These are phyloP conservation scores for Auriscalpium vulgare DNA, from an alignment of 768 basidiomycete species.

Conservation along the genomic window DNA sequence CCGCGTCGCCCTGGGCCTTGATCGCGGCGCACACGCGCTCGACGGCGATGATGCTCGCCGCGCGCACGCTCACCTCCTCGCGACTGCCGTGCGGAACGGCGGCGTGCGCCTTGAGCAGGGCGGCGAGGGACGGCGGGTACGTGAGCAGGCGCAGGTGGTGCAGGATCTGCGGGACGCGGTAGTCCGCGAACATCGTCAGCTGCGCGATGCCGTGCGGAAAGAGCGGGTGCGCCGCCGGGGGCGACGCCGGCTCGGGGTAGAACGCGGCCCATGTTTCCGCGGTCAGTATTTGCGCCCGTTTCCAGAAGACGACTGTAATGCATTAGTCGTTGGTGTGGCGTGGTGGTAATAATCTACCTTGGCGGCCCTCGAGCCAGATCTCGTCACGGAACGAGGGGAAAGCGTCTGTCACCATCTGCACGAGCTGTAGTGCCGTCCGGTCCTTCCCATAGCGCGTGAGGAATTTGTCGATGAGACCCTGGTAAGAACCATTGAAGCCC, in stretches of 20 bases:
- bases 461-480: constrained; percentile 12
- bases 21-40: constrained; percentile 57
- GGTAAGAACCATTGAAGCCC: constrained; percentile 13
- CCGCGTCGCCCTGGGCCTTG: constrained; percentile 7
- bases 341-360: constrained; percentile 35
- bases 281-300: constrained; percentile 85
- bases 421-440: constrained; percentile 13
- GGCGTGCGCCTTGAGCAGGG: constrained; percentile 36
- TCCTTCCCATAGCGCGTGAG: constrained; percentile 7
- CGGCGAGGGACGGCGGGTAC: constrained; percentile 58
- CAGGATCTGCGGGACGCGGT: constrained; percentile 84
- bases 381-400: constrained; percentile 18
- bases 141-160: constrained; percentile 73
- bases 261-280: constrained; percentile 93
- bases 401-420: constrained; percentile 14
- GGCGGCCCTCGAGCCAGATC: constrained; percentile 23
- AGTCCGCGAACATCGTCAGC: constrained; percentile 93
- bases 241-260: constrained; percentile 44
- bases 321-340: neutral
- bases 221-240: constrained; percentile 49
- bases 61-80: constrained; percentile 75
- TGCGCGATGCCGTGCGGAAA: constrained; percentile 61
- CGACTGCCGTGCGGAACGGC: constrained; percentile 45
- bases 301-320: constrained; percentile 70
- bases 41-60: constrained; percentile 73